Percentiles rank a stretch among this genome's conserved stretches.
phyloP scores from a whole-genome alignment of 2,329 filamentous ascomycete genomes.

The Alternaria panax region DNA sequence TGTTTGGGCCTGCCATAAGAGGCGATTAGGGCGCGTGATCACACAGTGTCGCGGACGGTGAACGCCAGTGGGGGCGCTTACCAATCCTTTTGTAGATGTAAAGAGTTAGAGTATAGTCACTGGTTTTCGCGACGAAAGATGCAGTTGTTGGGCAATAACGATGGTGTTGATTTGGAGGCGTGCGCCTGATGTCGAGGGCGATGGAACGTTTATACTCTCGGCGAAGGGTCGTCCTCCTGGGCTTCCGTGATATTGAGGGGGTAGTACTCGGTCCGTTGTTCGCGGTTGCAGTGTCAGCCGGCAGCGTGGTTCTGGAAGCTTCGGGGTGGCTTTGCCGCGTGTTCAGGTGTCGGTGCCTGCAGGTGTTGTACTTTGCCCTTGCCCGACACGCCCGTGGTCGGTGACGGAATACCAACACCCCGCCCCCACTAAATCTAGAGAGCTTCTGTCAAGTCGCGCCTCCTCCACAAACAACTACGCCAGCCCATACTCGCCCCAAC shows the following conservation, averaged over 20 bases:
- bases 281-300: neutral
- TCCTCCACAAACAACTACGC: slow-evolving; percentile 23
- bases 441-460: slow-evolving; percentile 21
- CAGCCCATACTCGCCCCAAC: slow-evolving; percentile 18
- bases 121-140: too few relatives aligned
- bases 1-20: slow-evolving; percentile 42
- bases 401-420: slow-evolving; percentile 27
- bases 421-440: slow-evolving; percentile 28
- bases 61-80: slow-evolving; percentile 27
- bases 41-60: slow-evolving; percentile 18
- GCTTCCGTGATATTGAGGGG: neutral
- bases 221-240: neutral
- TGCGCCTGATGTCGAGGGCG: neutral
- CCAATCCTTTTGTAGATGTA: slow-evolving; percentile 11
- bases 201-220: neutral
- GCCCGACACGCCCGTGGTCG: slow-evolving; percentile 11
- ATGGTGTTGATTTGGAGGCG: neutral
- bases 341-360: slow-evolving; percentile 25
- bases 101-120: neutral
- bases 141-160: neutral
- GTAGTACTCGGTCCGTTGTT: neutral
- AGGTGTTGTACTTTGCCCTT: neutral
- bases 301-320: slow-evolving; percentile 34
- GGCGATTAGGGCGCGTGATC: slow-evolving; percentile 27
- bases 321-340: slow-evolving; percentile 23